phyloP scores from a whole-genome alignment of 345 rosid genomes.

The Hibiscus mutabilis region DNA sequence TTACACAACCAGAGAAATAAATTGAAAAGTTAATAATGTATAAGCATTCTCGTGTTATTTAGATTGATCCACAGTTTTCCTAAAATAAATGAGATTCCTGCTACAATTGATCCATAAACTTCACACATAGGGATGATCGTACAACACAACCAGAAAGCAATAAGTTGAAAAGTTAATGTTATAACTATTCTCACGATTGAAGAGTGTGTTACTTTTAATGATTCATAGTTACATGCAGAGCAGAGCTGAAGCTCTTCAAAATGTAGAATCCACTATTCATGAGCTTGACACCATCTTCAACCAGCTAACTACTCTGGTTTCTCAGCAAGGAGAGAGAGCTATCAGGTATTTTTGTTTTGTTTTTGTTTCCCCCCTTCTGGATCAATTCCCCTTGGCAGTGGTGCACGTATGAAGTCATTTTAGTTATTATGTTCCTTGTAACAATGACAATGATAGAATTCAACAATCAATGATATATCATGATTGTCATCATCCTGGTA shows the following conservation, averaged over 20 bases:
- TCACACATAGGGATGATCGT: too few relatives aligned
- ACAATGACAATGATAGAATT: background rate
- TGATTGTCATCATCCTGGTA: background rate
- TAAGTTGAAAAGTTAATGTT: too few relatives aligned
- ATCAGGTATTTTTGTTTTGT: background rate
- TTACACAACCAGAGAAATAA: too few relatives aligned
- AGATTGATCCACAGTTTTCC: too few relatives aligned
- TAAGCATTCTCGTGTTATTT: too few relatives aligned
- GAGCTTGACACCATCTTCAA: constrained; percentile 10
- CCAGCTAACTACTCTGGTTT: constrained; percentile 5
- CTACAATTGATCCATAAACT: too few relatives aligned
- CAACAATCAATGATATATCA: background rate
- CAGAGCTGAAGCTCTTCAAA: constrained; percentile 9
- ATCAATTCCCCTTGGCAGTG: background rate
- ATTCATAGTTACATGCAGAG: background rate
- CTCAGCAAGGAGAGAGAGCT: constrained; percentile 9
- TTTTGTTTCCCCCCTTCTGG: background rate
- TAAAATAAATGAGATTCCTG: too few relatives aligned
- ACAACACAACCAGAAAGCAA: too few relatives aligned
- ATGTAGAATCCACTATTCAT: constrained; percentile 8
- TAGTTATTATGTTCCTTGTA: background rate
- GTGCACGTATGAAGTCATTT: too few relatives aligned
- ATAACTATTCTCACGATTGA: too few relatives aligned
- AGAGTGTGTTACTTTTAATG: too few relatives aligned
- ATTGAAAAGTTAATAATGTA: too few relatives aligned